phyloP scores from a whole-genome alignment of 805 yeast genomes.

The Komagataella kurtzmanii region DNA sequence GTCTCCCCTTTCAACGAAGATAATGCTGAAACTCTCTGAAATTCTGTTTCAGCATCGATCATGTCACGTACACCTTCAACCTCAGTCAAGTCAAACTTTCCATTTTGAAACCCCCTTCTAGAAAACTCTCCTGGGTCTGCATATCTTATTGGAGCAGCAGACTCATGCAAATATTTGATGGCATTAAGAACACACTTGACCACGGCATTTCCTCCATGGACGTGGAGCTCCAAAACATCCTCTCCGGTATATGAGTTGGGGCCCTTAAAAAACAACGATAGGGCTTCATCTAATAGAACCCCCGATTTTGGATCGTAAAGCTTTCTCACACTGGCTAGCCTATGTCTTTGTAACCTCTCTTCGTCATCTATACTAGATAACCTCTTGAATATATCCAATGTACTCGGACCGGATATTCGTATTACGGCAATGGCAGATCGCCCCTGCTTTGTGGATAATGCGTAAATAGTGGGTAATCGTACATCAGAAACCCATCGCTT shows the following conservation, averaged over 20 bases:
- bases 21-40: conserved; percentile 67
- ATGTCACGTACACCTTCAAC: conserved; percentile 82
- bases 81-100: conserved; percentile 74
- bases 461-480: conserved; percentile 66
- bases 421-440: conserved; percentile 81
- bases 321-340: conserved; percentile 45
- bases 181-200: conserved; percentile 54
- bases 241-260: conserved; percentile 91
- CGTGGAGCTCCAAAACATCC: conserved; percentile 76
- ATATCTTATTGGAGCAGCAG: conserved; percentile 40
- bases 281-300: conserved; percentile 59
- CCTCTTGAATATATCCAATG: conserved; percentile 26
- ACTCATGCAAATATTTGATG: conserved; percentile 38
- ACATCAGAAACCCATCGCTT: background rate
- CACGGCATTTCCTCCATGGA: conserved; percentile 91
- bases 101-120: conserved; percentile 72
- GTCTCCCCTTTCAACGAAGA: conserved; percentile 62
- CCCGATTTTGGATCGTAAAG: conserved; percentile 29
- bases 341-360: conserved; percentile 25
- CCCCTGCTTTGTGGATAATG: conserved; percentile 74
- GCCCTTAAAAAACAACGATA: conserved; percentile 50
- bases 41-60: conserved; percentile 89
- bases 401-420: conserved; percentile 65
- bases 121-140: conserved; percentile 95
- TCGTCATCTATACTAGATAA: conserved; percentile 16